Base-by-base conservation (phyloP, 768 basidiomycete genomes). In the Pisolithus marmoratus region DNA sequence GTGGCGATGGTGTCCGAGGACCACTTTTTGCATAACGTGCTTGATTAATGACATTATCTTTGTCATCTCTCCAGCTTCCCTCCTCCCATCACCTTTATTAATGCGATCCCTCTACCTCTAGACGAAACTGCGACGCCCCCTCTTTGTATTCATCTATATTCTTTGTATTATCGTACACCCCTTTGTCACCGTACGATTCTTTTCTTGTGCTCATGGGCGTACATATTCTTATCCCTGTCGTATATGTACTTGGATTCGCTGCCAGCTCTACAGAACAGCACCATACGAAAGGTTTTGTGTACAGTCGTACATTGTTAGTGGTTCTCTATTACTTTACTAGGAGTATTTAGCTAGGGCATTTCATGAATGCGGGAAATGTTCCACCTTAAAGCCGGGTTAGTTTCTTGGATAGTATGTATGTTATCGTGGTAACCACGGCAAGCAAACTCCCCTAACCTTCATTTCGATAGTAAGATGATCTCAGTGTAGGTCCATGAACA, bases 1-100 rank as follows among this genome's bases (percentile, higher is more conserved):
- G 81, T 20, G 90, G 90, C 14, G 86, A 86, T 53, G 87, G 88
- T 4, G 73, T 78, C 54, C 73, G 73, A 12, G 87, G 85, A 15
- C 68, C 75, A 11, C 78, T 86, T 24, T 70, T 80, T 41, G 70
- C 55, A 52, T 67, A 57, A 68, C 7, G 3, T 4, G 9, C 29
- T 38, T 29, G 8, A 23, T 4, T 20, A 17, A n/a, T 27, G 15
- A 40, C 40, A 11, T 14, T 24, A 5, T 37, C 27, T 12, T 37
- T 8, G 31, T 46, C 24, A 48, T 31, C 15, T 31, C 22, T 49
- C 37, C 22, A 34, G 38, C 37, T 48, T 8, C 14, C 27, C 53
- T 57, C 15, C 4, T 26, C 17, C 52, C 15, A 48, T 61, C 49
- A 43, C 4, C 5, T 29, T 40, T 53, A n/a, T 48, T 57, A 11